Evolutionary conservation across 2,329 filamentous ascomycete genomes (phyloP).

Genomic region (Myriosclerotinia curreyana): DNA sequence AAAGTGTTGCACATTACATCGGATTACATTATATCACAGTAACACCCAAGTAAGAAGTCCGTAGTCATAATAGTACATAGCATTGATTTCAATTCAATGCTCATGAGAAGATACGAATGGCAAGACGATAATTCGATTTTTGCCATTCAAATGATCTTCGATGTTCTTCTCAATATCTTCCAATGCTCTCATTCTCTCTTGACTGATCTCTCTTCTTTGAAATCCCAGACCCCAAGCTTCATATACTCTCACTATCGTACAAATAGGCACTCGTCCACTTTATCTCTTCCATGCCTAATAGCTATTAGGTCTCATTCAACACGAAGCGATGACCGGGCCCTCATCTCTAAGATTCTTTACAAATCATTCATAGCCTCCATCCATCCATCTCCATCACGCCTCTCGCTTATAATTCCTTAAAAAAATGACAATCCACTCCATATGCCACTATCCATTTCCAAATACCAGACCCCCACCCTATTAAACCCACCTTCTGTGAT

Average conservation of each 20-base stretch:
- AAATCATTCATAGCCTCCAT: conserved; percentile 7
- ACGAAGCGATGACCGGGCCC: background rate
- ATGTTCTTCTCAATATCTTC: conserved; percentile 2
- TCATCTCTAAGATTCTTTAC: conserved; percentile 1
- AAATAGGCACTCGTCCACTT: conserved; percentile 4
- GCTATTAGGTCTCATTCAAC: background rate
- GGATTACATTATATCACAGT: background rate
- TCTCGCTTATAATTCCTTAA: conserved; percentile 17
- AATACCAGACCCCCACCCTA: conserved; percentile 19
- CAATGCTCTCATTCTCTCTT: conserved; percentile 1
- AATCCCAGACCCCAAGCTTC: background rate
- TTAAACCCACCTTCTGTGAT: conserved; percentile 20
- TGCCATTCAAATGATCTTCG: conserved; percentile 2
- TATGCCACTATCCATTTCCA: conserved; percentile 19
- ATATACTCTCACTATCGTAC: conserved; percentile 16
- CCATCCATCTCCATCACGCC: conserved; percentile 11
- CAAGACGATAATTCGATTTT: conserved; percentile 5
- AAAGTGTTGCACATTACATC: conserved; percentile 15
- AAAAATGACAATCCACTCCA: conserved; percentile 17
- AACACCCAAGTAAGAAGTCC: background rate
- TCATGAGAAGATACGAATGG: conserved; percentile 3
- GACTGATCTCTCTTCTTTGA: conserved; percentile 4
- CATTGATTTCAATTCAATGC: conserved; percentile 7
- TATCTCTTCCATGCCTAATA: background rate
- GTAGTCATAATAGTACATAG: conserved; percentile 10